Base-by-base conservation (phyloP, 2,329 filamentous ascomycete genomes). In the Trichoderma polysporum region DNA sequence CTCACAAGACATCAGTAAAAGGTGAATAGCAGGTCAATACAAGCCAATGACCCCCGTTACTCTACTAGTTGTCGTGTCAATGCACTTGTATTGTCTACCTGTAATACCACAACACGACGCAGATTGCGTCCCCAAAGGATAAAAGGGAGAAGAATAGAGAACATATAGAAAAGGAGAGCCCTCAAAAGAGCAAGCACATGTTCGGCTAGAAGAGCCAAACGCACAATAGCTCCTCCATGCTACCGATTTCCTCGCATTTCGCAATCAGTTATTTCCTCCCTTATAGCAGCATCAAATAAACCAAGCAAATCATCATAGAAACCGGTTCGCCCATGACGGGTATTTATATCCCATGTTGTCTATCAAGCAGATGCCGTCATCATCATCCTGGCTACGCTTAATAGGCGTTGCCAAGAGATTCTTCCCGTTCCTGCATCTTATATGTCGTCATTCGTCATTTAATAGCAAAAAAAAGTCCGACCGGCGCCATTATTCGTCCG, bases 401-500 rank as follows among this genome's bases (percentile, higher is more conserved):
- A 54, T 22, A n/a, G 37, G 60, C 35, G 37, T 56, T 27, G n/a
- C 13, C 37, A 64, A 64, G 61, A 35, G 37, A 56, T 37, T 25
- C 4, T 50, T 35, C 29, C 27, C 15, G 50, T 8, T 61, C 13
- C 29, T 35, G 58, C 58, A 61, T 61, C 45, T 52, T 50, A 15
- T 35, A 50, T 31, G 53, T 58, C 62, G 41, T 58, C 31, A 66
- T 33, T 50, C 63, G 35, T 59, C 35, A 59, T 66, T 47, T n/a
- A 66, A 49, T 49, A 37, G 37, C 17, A n/a, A 45, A 64, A 47
- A 25, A 45, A 29, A 4, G 4, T 17, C 3, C 10, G 41, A 31
- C 19, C 27, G n/a, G 19, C 31, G 33, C 27, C 59, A 47, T 71
- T 71, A 81, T 33, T 86, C 84, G 77, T 92, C 90, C 15, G 63